Base-by-base conservation (phyloP, 176 grass and related monocot genomes). In the sorghum (Sorghum bicolor) region DNA sequence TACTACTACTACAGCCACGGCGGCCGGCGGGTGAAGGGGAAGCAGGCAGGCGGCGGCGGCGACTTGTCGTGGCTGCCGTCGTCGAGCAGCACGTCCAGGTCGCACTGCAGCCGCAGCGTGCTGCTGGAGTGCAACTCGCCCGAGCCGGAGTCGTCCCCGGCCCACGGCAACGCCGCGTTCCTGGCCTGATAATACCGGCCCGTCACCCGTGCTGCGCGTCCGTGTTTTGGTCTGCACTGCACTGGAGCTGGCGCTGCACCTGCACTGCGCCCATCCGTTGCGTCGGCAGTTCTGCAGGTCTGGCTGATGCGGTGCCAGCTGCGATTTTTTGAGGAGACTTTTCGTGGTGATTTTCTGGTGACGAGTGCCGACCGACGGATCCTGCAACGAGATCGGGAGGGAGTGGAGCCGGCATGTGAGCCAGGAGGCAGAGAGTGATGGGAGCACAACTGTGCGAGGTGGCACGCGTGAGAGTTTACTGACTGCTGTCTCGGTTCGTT, bases 81-180 rank as follows among this genome's bases (percentile, higher is more conserved):
- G 71, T 95, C 92, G 78, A 88, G 91, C 47, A 98, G 96, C 80
- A 98, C 96, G 71, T 87, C 96, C 7, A 86, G 69, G 70, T 98
- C 93, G 6, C 89, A 93, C 30, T 94, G 96, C 84, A 95, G 96
- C 87, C 85, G 83, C 77, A 98, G 85, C n/a, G 82, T 90, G 71
- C 82, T 88, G 83, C 80, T 90, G 41, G 91, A 98, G 34, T 60
- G 87, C 87, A 88, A 66, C 84, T 85, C 92, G 28, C 91, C 96
- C 34, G 91, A 92, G 36, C 82, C 84, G 25, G 80, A 85, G 12
- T 76, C 89, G 61, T 85, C 87, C 2, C 88, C 30, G 70, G 68
- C 5, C 43, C 86, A 76, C 19, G 87, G 88, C 75, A 52, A 67
- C 15, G 89, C 79, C 70, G 69, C 85, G 81, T 91, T 86, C 41